Conservation (phyloP, 2,329 filamentous ascomycete species). For the Fusarium armeniacum region DNA sequence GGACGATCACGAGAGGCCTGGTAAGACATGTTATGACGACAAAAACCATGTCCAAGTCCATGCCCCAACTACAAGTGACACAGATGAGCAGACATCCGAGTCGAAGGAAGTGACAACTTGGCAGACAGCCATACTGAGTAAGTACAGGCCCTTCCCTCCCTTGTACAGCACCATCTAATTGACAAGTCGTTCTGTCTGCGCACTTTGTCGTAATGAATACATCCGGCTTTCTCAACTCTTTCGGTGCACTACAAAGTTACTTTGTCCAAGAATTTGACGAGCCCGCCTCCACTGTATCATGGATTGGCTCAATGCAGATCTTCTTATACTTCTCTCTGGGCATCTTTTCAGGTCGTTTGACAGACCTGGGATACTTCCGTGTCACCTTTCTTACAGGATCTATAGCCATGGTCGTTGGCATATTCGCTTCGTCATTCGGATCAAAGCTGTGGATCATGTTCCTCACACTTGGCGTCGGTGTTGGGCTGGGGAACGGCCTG, state of each 20-base stretch:
- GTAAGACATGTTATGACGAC: not conserved
- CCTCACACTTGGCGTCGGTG: not conserved
- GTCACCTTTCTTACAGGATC: not conserved
- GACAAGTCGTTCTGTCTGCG: not conserved
- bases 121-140: not conserved
- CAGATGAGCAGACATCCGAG: accelerated
- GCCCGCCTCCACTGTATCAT: not conserved
- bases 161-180: accelerated
- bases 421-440: not conserved
- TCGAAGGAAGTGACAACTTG: not conserved
- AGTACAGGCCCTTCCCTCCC: accelerated
- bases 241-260: constrained; percentile 8
- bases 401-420: not conserved
- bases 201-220: constrained; percentile 12
- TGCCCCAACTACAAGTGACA: accelerated
- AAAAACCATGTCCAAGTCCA: not conserved
- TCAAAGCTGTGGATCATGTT: not conserved
- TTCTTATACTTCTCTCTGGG: constrained; percentile 5
- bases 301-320: not conserved
- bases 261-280: not conserved
- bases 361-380: not conserved
- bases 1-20: not conserved
- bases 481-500: not conserved
- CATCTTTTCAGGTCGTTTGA: not conserved
- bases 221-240: constrained; percentile 4